These are phyloP conservation scores for Nigrospora osmanthi DNA, from an alignment of 2,329 filamentous ascomycete species.

Conservation along the genomic window DNA sequence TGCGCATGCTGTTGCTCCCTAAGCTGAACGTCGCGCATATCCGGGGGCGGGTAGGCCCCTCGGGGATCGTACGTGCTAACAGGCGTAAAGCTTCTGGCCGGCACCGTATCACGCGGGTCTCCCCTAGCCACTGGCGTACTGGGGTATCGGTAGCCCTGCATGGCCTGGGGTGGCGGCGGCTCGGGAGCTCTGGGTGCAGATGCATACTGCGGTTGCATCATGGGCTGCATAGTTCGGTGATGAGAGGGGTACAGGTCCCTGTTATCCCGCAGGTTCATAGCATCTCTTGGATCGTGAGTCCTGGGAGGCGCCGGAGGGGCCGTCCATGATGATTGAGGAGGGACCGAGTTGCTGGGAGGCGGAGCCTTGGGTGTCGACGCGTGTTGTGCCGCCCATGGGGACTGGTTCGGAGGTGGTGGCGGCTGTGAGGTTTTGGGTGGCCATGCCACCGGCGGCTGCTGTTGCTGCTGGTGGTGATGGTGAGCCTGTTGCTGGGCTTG, in stretches of 20 bases:
- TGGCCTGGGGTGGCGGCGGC: conserved; percentile 28
- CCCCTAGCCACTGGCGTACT: conserved; percentile 31
- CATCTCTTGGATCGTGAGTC: conserved; percentile 17
- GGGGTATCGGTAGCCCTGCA: conserved; percentile 34
- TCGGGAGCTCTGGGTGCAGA: conserved; percentile 32
- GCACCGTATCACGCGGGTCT: conserved; percentile 33
- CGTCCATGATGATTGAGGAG: conserved; percentile 26
- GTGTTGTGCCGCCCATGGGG: conserved; percentile 30
- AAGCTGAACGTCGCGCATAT: conserved; percentile 26
- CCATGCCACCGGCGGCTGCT: conserved; percentile 19
- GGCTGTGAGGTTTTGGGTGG: conserved; percentile 25
- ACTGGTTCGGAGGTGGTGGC: conserved; percentile 25
- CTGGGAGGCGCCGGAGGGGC: conserved; percentile 18
- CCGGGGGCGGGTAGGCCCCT: conserved; percentile 27
- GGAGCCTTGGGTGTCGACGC: conserved; percentile 27
- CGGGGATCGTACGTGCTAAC: conserved; percentile 31
- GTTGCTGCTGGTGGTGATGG: conserved; percentile 10
- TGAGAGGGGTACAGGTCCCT: conserved; percentile 15
- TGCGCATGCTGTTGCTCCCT: conserved; percentile 24
- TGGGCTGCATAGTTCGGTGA: conserved; percentile 17
- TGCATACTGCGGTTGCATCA: conserved; percentile 25
- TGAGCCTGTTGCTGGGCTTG: conserved; percentile 13
- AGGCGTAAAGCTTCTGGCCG: conserved; percentile 38
- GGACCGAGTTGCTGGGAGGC: conserved; percentile 20
- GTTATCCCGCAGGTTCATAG: conserved; percentile 19